Base-by-base conservation (phyloP, 83 land plant species). In the Picea abies region DNA sequence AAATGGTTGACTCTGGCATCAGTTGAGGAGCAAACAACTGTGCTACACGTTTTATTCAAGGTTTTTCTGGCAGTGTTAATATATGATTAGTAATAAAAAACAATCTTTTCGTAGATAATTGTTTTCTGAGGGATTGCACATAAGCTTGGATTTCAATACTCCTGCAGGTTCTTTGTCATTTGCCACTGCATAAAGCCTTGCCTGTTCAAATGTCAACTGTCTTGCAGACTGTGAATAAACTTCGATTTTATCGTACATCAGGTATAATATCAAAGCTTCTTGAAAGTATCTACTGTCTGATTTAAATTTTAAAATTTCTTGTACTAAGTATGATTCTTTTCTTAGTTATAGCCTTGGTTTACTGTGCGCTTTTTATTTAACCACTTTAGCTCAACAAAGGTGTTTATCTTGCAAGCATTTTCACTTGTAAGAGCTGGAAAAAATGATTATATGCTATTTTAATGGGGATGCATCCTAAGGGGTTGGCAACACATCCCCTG, bases 1-100 rank as follows among this genome's bases (percentile, higher is more conserved):
- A 87, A 87, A 63, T 97, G 99, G 99, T 79, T 97, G 82, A 87
- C 84, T 84, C 81, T 87, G 84, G 99, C 99, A 60, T 91, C 91
- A 66, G 37, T 67, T 49, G 99, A 97, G 80, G 96, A 97, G 79
- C 97, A 96, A 80, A 93, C 99, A 47, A 93, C 91, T 84, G 87
- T 93, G 58, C 83, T 95, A 65, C 79, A 77, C 73, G 82, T 86
- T 62, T 85, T 95, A 75, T 85, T 96, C 19, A 90, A 94, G 94
- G 99, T 93, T 58, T 32, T 47, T 63, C 58, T 77, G 60, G 29
- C 8, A 25, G n/a, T 68, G 78, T 49, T 60, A 60, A 44, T 73
- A 73, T 12, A 73, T 44, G 47, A 44, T n/a, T 73, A 73, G 22
- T 73, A n/a, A 52, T 73, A 0, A 10, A 9, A 44, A 73, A 4